phyloP scores from a whole-genome alignment of 2,329 filamentous ascomycete species.

The Arthrobotrys musiformis region DNA sequence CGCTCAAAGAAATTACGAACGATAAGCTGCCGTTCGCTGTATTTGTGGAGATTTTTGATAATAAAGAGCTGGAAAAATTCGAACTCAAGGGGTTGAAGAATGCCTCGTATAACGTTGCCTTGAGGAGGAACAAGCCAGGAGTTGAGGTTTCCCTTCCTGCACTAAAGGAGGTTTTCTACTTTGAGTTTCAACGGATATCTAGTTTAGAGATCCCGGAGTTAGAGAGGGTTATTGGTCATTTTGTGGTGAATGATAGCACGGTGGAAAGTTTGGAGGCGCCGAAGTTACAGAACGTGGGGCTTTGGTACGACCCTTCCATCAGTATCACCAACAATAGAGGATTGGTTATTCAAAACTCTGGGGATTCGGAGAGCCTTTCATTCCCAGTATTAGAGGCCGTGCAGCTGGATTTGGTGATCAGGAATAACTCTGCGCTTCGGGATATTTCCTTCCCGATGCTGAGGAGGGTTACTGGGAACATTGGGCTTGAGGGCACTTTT shows the following conservation, averaged over 20 bases:
- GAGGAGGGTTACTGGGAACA: constrained; percentile 14
- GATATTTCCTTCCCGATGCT: constrained; percentile 16
- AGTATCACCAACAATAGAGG: constrained; percentile 32
- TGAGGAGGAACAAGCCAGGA: constrained; percentile 34
- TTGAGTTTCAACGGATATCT: constrained; percentile 17
- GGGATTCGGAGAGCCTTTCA: constrained; percentile 9
- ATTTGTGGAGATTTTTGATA: constrained; percentile 48
- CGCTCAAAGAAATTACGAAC: constrained; percentile 39
- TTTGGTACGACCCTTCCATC: constrained; percentile 16
- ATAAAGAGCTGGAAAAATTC: constrained; percentile 18
- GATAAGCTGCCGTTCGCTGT: constrained; percentile 19
- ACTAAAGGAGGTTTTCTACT: constrained; percentile 30
- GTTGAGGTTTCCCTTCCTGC: constrained; percentile 33
- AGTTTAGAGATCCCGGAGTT: constrained; percentile 25
- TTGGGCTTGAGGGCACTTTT: constrained; percentile 26
- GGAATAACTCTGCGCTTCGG: constrained; percentile 21
- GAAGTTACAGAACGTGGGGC: constrained; percentile 16
- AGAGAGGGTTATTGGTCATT: constrained; percentile 26
- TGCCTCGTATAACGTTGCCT: constrained; percentile 32
- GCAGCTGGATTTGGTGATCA: constrained; percentile 37
- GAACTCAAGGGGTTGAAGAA: constrained; percentile 34
- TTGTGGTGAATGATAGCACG: constrained; percentile 32
- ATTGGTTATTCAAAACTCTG: constrained; percentile 20
- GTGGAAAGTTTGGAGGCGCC: constrained; percentile 23
- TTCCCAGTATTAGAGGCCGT: constrained; percentile 26